Conservation (phyloP, 345 rosid species). For the Populus alba region DNA sequence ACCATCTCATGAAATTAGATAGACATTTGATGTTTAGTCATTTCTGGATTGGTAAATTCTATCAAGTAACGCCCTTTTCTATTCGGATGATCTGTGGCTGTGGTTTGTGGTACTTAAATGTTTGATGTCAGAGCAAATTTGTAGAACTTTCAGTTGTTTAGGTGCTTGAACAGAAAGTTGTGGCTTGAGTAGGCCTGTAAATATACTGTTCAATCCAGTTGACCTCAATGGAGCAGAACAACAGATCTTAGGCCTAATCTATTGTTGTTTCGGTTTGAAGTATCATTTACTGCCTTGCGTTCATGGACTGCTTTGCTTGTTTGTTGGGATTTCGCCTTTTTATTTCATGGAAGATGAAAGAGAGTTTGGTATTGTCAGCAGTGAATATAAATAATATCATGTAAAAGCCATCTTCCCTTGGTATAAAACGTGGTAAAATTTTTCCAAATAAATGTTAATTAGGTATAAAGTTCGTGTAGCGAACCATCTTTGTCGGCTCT, state of each 20-base stretch:
- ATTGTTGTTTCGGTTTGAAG: conserved; percentile 2
- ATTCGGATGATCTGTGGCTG: conserved; percentile 19
- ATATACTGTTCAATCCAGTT: conserved; percentile 37
- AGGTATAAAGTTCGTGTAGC: background rate
- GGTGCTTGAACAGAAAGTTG: conserved; percentile 23
- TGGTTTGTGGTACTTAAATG: conserved; percentile 16
- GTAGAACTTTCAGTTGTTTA: conserved; percentile 23
- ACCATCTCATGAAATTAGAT: conserved; percentile 17
- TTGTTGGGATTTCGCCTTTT: background rate
- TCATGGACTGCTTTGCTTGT: background rate
- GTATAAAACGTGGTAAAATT: too few relatives aligned
- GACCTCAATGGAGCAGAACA: conserved; percentile 13
- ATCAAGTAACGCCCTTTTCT: background rate
- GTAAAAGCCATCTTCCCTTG: background rate
- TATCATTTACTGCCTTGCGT: background rate
- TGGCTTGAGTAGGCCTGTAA: conserved; percentile 45
- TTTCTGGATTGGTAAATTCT: conserved; percentile 19
- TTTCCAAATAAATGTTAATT: background rate
- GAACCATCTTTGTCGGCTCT: background rate
- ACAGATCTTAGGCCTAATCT: conserved; percentile 16
- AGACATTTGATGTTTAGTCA: conserved; percentile 14
- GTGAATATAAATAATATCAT: background rate
- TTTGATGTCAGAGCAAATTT: conserved; percentile 26
- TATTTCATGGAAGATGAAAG: background rate
- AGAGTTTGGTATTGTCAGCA: background rate